Conservation (phyloP, 2,329 filamentous ascomycete genomes). For the Penicillium frequentans region DNA sequence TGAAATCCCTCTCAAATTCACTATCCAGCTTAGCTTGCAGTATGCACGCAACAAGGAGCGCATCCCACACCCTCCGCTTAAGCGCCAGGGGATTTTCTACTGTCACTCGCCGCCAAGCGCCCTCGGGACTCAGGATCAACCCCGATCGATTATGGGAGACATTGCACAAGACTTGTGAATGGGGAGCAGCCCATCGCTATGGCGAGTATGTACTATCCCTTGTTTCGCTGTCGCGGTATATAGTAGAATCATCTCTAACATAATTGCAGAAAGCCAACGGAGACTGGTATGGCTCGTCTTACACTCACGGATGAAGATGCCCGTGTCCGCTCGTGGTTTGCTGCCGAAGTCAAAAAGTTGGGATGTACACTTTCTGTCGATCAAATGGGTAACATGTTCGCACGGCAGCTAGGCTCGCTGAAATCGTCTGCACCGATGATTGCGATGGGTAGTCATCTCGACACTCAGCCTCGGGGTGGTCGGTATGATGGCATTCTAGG, state of each 20-base stretch:
- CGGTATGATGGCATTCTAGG: conserved; percentile 75
- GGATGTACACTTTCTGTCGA: conserved; percentile 67
- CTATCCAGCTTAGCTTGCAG: not conserved
- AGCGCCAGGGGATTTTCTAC: conserved; percentile 14
- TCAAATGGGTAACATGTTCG: conserved; percentile 52
- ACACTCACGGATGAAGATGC: conserved; percentile 69
- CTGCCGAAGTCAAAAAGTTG: conserved; percentile 56
- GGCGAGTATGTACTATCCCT: conserved; percentile 23
- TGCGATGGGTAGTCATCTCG: conserved; percentile 49
- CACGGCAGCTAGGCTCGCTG: conserved; percentile 19
- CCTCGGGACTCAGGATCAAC: conserved; percentile 30
- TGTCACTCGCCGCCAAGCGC: conserved; percentile 6
- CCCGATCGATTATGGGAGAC: conserved; percentile 28
- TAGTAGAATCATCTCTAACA: not conserved
- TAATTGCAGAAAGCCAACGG: conserved; percentile 14
- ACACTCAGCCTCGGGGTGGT: conserved; percentile 32
- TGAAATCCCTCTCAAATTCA: too few relatives aligned
- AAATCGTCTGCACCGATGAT: conserved; percentile 27
- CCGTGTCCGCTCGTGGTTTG: conserved; percentile 68
- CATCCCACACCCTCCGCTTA: conserved; percentile 8
- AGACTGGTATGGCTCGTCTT: conserved; percentile 67
- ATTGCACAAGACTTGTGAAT: conserved; percentile 33
- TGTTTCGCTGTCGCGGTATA: not conserved
- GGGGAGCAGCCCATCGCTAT: conserved; percentile 30
- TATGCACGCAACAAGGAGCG: conserved; percentile 10